Evolutionary conservation across 2,329 filamentous ascomycete genomes (phyloP).

Genomic region (Verticillium albo-atrum): DNA sequence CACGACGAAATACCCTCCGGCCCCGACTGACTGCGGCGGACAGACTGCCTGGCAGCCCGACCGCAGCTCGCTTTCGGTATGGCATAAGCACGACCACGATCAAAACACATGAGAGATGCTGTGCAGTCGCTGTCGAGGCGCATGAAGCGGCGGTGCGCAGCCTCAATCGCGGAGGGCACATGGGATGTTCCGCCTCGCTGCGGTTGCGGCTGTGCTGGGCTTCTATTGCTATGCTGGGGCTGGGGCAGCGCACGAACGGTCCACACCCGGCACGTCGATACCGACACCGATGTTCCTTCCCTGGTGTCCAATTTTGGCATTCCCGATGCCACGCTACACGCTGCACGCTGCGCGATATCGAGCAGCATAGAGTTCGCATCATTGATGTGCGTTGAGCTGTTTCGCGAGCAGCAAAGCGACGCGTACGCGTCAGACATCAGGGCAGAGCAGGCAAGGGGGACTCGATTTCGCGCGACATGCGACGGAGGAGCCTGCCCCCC

Average conservation of each 20-base stretch:
- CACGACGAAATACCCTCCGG: no score
- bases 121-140: background rate
- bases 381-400: background rate
- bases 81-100: background rate
- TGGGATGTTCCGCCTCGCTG: background rate
- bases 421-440: no score
- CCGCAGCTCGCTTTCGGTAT: background rate
- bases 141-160: background rate
- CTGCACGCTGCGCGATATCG: no score
- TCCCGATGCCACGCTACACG: background rate
- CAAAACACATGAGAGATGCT: background rate
- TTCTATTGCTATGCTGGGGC: background rate
- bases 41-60: background rate
- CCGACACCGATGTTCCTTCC: background rate
- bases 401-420: no score
- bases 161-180: background rate
- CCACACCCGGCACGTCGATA: background rate
- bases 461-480: background rate
- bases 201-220: background rate
- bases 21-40: background rate
- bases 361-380: background rate
- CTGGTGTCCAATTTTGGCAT: background rate
- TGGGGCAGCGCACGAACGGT: background rate
- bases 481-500: background rate
- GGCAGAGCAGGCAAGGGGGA: no score